Evolutionary conservation across 306 rosid species (phyloP), one percentile per base, ranked within the genome.

Genomic region (Malus sylvestris): DNA sequence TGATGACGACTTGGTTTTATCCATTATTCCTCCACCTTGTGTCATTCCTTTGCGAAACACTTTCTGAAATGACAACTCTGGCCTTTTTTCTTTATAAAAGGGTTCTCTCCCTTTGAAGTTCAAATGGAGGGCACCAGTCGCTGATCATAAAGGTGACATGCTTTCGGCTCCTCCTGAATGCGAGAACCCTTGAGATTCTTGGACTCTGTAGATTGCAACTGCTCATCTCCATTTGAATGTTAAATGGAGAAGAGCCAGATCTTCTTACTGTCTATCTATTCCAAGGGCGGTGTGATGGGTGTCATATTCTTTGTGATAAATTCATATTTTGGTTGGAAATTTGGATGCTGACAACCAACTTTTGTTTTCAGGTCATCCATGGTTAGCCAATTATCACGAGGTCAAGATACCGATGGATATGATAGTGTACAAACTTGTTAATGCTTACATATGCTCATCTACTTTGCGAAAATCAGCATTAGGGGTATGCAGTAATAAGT

Each of bases 391-490:
- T 82, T 81, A 79, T 78, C 83, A 53, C 6, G 88, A 87, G 62
- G 73, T 79, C 59, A 91, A 76, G 87, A 79, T 87, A 73, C 97
- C 97, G 22, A 65, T 88, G 59, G 97, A 91, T 83, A 85, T 87
- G 88, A 85, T 91, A 80, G 82, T 89, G 72, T 87, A 75, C 83
- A 91, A 84, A 90, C 88, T 84, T 27, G 86, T 87, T 80, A 87
- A 83, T 82, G 84, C 86, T 68, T 91, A 91, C 78, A 82, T 87
- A 79, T 85, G 87, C 78, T 91, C 92, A 2, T 84, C 97, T 72
- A 83, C 94, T 70, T 79, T 91, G 52, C 89, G 91, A n/a, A 91
- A 89, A 89, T 83, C 93, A 68, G 97, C 97, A 8, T 80, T 91
- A 82, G 82, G 87, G 80, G 97, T 91, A 82, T 65, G 92, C 78